Evolutionary conservation across 1,284 basidiomycete genomes (phyloP).

Genomic region (Inonotus obliquus): DNA sequence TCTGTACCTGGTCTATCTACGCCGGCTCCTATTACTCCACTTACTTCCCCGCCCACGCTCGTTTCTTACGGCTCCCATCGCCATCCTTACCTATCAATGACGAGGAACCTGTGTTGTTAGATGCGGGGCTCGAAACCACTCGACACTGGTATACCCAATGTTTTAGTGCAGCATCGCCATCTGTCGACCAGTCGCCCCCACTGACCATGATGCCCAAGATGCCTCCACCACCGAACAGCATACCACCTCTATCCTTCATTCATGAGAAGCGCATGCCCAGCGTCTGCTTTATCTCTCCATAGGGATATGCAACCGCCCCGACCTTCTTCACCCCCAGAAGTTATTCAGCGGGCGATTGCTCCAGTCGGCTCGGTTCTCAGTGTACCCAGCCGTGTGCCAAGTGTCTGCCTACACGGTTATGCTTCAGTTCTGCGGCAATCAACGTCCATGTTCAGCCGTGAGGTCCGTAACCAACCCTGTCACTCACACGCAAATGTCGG

Average conservation of each 20-base stretch:
- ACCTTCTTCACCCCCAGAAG: constrained; percentile 83
- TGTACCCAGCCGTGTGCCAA: constrained; percentile 47
- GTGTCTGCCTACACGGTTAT: constrained; percentile 52
- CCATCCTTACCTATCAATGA: constrained; percentile 31
- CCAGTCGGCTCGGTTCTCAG: constrained; percentile 65
- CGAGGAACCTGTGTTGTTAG: constrained; percentile 48
- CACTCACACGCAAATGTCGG: constrained; percentile 41
- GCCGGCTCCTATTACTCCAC: constrained; percentile 25
- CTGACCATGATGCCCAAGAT: constrained; percentile 76
- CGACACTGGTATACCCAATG: constrained; percentile 46
- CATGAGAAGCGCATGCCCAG: constrained; percentile 61
- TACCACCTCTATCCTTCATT: constrained; percentile 72
- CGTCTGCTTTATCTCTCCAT: constrained; percentile 44
- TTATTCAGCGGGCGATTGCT: constrained; percentile 82
- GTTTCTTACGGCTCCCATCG: constrained; percentile 32
- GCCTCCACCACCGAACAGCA: constrained; percentile 70
- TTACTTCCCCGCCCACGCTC: constrained; percentile 33
- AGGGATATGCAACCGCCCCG: constrained; percentile 65
- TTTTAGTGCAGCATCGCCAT: constrained; percentile 33
- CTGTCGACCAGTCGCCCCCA: constrained; percentile 75
- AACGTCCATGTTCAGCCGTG: constrained; percentile 77
- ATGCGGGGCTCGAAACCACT: constrained; percentile 38
- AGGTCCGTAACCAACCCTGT: constrained; percentile 61
- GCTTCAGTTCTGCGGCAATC: constrained; percentile 67
- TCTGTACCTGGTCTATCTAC: constrained; percentile 30